A percentile compares a stretch with the other conserved stretches of the same genome.
phyloP scores from a whole-genome alignment of 2,329 filamentous ascomycete genomes.

The Aspergillus sergii region DNA sequence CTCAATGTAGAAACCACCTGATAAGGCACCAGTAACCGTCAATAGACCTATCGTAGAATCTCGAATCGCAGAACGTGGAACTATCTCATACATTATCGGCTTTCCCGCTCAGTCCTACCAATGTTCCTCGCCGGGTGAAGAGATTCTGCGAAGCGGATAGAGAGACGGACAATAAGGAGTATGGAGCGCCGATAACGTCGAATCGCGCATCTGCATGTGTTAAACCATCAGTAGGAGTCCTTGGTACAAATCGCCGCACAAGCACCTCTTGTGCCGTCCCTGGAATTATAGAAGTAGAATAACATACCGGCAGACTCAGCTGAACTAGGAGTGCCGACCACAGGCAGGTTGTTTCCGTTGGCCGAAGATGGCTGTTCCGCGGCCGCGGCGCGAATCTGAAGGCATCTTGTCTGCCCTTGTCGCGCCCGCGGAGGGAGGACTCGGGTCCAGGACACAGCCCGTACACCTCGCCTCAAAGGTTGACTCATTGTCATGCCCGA shows the following conservation, averaged over 20 bases:
- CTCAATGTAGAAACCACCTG: slow-evolving; percentile 88
- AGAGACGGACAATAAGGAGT: slow-evolving; percentile 90
- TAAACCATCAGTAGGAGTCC: slow-evolving; percentile 17
- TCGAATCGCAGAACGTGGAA: neutral
- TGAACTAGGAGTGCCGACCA: slow-evolving; percentile 40
- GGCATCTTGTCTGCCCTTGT: slow-evolving; percentile 36
- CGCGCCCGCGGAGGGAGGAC: slow-evolving; percentile 30
- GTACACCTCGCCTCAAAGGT: slow-evolving; percentile 38
- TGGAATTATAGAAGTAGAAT: neutral
- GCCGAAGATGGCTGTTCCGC: slow-evolving; percentile 39
- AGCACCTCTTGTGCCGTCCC: neutral
- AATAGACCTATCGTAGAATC: slow-evolving; percentile 1
- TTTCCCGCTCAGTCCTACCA: slow-evolving; percentile 88
- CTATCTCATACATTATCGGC: slow-evolving; percentile 74
- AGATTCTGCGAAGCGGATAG: slow-evolving; percentile 92
- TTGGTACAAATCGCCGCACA: neutral
- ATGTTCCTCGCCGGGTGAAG: slow-evolving; percentile 86
- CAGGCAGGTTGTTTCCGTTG: slow-evolving; percentile 40
- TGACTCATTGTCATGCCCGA: slow-evolving; percentile 37
- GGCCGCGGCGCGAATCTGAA: slow-evolving; percentile 49
- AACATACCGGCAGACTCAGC: slow-evolving; percentile 46
- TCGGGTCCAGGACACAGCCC: slow-evolving; percentile 36
- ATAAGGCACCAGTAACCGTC: slow-evolving; percentile 1
- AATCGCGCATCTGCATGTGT: slow-evolving; percentile 77
- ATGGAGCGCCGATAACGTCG: slow-evolving; percentile 87